Conservation (phyloP, 352 stramenopile genomes). For the Phytophthora parvispora region DNA sequence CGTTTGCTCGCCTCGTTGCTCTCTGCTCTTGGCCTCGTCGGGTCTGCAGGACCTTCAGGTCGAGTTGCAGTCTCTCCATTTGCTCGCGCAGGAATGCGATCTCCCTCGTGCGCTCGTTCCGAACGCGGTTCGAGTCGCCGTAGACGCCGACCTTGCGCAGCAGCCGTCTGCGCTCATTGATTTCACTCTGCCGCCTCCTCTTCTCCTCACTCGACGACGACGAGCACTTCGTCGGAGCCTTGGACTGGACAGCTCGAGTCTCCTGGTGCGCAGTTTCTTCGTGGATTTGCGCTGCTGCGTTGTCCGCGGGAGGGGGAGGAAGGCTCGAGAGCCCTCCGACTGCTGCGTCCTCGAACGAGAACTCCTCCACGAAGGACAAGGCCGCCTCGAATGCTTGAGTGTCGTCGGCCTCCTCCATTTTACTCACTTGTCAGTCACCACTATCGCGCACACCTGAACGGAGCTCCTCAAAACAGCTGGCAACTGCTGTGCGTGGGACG, state of each 20-base stretch:
- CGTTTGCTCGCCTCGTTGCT: background rate
- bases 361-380: conserved; percentile 33
- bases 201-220: conserved; percentile 2
- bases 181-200: background rate
- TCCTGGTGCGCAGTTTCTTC: background rate
- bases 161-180: conserved; percentile 35
- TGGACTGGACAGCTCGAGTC: background rate
- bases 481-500: background rate
- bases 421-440: conserved; percentile 1
- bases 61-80: conserved; percentile 54
- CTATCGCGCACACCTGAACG: too few relatives aligned
- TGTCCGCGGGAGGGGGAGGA: too few relatives aligned
- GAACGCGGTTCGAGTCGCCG: conserved; percentile 23
- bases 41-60: conserved; percentile 42
- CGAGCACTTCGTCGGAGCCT: background rate
- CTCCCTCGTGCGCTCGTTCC: conserved; percentile 58
- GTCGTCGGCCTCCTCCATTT: conserved; percentile 10
- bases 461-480: too few relatives aligned
- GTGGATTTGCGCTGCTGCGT: background rate
- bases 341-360: conserved; percentile 5
- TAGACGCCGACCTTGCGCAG: conserved; percentile 35
- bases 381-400: conserved; percentile 18
- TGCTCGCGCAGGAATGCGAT: conserved; percentile 67
- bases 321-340: background rate
- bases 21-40: conserved; percentile 5